These are phyloP conservation scores for Aspergillus jensenii DNA, from an alignment of 2,329 filamentous ascomycete species.

Conservation along the genomic window DNA sequence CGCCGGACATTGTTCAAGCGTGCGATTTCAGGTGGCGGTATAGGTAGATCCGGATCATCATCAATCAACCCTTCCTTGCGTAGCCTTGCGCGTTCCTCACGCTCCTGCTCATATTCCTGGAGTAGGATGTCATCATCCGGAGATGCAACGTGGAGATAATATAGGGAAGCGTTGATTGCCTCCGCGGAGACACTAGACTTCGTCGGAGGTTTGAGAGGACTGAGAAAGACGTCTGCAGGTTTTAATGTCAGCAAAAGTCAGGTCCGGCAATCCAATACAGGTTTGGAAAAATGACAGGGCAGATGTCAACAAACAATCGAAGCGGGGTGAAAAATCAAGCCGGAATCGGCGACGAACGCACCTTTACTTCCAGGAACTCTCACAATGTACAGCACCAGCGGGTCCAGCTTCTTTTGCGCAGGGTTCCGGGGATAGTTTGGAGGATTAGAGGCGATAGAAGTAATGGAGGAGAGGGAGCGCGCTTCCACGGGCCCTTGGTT, in stretches of 20 bases:
- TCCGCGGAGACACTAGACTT: conserved; percentile 81
- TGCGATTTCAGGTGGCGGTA: conserved; percentile 28
- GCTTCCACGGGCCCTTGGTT: conserved; percentile 64
- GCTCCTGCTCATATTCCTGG: conserved; percentile 39
- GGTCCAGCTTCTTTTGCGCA: conserved; percentile 65
- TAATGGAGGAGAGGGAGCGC: conserved; percentile 76
- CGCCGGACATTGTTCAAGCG: conserved; percentile 40
- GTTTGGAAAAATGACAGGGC: neutral
- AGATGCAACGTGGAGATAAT: conserved; percentile 80
- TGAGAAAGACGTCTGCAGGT: conserved; percentile 80
- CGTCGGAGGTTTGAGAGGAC: conserved; percentile 80
- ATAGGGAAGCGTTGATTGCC: conserved; percentile 83
- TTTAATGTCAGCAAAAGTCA: conserved; percentile 10
- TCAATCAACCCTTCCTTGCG: conserved; percentile 26
- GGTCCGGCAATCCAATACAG: neutral
- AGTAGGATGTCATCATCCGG: conserved; percentile 54
- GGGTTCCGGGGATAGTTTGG: conserved; percentile 81
- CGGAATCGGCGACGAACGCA: conserved; percentile 37
- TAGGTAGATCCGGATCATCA: conserved; percentile 19
- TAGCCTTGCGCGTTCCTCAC: conserved; percentile 27
- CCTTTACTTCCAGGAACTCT: conserved; percentile 88
- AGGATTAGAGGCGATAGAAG: conserved; percentile 78
- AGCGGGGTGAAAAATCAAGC: neutral
- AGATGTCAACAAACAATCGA: neutral
- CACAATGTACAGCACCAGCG: conserved; percentile 85